Base-by-base conservation (phyloP, 164 flowering plant species). In the Amborella trichopoda region DNA sequence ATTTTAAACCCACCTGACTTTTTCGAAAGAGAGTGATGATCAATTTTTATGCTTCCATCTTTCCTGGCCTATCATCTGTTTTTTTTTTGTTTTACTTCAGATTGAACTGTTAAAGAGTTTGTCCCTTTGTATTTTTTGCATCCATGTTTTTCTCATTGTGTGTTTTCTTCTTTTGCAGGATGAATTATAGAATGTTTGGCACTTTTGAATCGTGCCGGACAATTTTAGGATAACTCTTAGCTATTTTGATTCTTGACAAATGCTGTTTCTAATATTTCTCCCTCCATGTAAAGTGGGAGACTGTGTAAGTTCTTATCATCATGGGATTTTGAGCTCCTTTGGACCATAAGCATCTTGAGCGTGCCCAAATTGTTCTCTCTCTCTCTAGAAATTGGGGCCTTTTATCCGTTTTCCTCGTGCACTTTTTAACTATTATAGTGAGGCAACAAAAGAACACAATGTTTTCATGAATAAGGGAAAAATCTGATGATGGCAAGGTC, bases 181-280 rank as follows among this genome's bases (percentile, higher is more conserved):
- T 61, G 89, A 81, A 52, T 72, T 78, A 45, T 78, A 72, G 60
- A 43, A 22, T 5, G 6, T n/a, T n/a, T n/a, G n/a, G n/a, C n/a
- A n/a, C n/a, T n/a, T n/a, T n/a, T n/a, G n/a, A n/a, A n/a, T n/a
- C n/a, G n/a, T n/a, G n/a, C n/a, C n/a, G n/a, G n/a, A n/a, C n/a
- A n/a, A n/a, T n/a, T n/a, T n/a, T n/a, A n/a, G n/a, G n/a, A n/a
- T n/a, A n/a, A 18, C 30, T 22, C 27, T 25, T 18, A 13, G 23
- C 41, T 23, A n/a, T n/a, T 6, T 13, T 28, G 24, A 10, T 2
- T 3, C 37, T 26, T 40, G 36, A 45, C 47, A 30, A 25, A 22
- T 37, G 44, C 17, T 20, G 32, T 32, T 36, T 25, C 30, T 23
- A 28, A 26, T 11, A 34, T 44, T 26, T 37, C 16, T 23, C 28